These are phyloP conservation scores for Lepiota brunneoincarnata DNA, from an alignment of 768 basidiomycete species.

Conservation along the genomic window DNA sequence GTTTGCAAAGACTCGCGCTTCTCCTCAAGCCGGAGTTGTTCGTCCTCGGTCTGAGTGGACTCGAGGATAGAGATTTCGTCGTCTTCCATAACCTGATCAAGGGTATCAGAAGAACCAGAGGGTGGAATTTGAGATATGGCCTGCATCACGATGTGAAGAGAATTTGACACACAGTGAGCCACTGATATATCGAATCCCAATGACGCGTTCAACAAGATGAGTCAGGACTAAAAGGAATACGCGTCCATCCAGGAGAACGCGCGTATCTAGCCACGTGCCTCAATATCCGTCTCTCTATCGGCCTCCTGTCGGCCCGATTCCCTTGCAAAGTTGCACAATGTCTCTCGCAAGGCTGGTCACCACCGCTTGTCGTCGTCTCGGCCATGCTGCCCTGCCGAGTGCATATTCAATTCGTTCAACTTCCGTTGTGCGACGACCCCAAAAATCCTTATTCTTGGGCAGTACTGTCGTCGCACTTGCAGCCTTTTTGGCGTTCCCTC, in stretches of 20 bases:
- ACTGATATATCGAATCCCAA: slow-evolving; percentile 7
- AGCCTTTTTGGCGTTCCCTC: slow-evolving; percentile 18
- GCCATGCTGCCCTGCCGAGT: background rate
- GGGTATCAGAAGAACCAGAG: background rate
- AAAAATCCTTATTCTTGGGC: slow-evolving; percentile 27
- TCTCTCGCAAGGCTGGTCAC: slow-evolving; percentile 18
- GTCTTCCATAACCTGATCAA: slow-evolving; percentile 48
- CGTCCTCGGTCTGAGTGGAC: slow-evolving; percentile 32
- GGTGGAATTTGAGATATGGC: slow-evolving; percentile 3
- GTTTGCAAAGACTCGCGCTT: slow-evolving; percentile 60
- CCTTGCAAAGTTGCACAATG: slow-evolving; percentile 12
- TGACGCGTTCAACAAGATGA: slow-evolving; percentile 6
- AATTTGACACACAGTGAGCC: slow-evolving; percentile 3
- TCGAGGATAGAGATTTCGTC: slow-evolving; percentile 50
- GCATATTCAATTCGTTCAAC: background rate
- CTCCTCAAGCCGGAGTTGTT: slow-evolving; percentile 48
- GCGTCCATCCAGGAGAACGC: background rate
- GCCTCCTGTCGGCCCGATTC: background rate
- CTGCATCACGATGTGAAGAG: slow-evolving; percentile 6
- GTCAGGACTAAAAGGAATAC: slow-evolving; percentile 3
- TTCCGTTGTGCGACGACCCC: background rate
- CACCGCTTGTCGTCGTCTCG: background rate
- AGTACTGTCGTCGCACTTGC: slow-evolving; percentile 26
- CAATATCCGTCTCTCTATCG: background rate
- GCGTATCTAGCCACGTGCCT: slow-evolving; percentile 1